These are phyloP conservation scores for Aspergillaceae sp. DNA, from an alignment of 2,329 filamentous ascomycete species.

Conservation along the genomic window DNA sequence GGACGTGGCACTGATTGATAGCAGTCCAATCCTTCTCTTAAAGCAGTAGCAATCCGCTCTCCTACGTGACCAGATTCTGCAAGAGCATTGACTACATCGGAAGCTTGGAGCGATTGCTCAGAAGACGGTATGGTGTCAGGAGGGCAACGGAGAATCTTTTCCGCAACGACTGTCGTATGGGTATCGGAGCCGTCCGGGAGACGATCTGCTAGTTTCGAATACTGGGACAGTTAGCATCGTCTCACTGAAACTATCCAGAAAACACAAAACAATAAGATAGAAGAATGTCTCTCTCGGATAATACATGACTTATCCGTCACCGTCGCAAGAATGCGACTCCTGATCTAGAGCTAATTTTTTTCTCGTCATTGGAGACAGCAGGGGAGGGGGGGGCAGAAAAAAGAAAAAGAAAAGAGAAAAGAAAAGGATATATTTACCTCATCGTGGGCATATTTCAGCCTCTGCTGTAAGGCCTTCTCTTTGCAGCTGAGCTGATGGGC, in stretches of 20 bases:
- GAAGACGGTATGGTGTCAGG: conserved; percentile 20
- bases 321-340: conserved; percentile 51
- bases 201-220: conserved; percentile 25
- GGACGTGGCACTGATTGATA: conserved; percentile 30
- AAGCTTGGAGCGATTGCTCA: conserved; percentile 57
- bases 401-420: neutral
- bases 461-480: conserved; percentile 30
- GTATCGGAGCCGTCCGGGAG: conserved; percentile 22
- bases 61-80: conserved; percentile 58
- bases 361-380: conserved; percentile 41
- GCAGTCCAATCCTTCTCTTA: conserved; percentile 32
- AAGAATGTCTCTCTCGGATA: conserved; percentile 39
- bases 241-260: conserved; percentile 1
- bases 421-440: conserved; percentile 26
- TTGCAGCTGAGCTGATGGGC: conserved; percentile 31
- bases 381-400: neutral
- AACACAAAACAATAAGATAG: conserved; percentile 9
- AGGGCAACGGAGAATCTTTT: conserved; percentile 24
- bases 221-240: conserved; percentile 26
- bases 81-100: conserved; percentile 50
- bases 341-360: conserved; percentile 71
- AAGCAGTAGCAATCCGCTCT: conserved; percentile 40
- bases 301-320: conserved; percentile 56
- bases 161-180: conserved; percentile 21
- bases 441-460: conserved; percentile 30